These are phyloP conservation scores for Starmera stellimalicola DNA, from an alignment of 1,139 yeast species.

Conservation along the genomic window DNA sequence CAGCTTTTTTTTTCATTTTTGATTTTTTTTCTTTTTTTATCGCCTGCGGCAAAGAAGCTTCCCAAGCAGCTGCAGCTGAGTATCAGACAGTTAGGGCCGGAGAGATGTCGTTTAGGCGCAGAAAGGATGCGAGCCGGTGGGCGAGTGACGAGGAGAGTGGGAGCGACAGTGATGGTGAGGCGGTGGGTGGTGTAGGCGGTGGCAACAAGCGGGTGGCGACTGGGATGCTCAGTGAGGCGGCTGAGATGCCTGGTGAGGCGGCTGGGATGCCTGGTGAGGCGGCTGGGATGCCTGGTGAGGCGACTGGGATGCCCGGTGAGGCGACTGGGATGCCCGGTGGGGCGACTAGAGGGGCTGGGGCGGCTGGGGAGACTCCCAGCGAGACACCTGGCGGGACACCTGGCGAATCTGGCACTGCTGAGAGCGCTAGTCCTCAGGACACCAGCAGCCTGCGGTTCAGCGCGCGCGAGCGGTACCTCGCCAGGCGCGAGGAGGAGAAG, in stretches of 20 bases:
- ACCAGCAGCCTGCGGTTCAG: conserved; percentile 29
- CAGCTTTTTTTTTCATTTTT: too few species aligned
- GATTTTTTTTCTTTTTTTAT: too few species aligned
- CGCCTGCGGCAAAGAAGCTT: conserved; percentile 2
- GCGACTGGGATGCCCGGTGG: too few species aligned
- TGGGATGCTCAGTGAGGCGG: too few species aligned
- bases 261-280: too few species aligned
- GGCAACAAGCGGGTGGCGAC: too few species aligned
- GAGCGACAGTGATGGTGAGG: conserved; percentile 5
- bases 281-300: too few species aligned
- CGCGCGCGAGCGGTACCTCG: conserved; percentile 40
- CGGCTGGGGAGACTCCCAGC: conserved; percentile 8
- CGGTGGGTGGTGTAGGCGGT: too few species aligned
- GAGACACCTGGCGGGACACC: not conserved
- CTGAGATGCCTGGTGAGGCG: too few species aligned
- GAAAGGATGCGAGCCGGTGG: conserved; percentile 8
- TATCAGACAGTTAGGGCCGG: too few species aligned
- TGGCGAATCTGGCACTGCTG: conserved; percentile 8
- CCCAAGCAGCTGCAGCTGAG: not conserved
- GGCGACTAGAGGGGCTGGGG: too few species aligned
- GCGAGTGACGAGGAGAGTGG: conserved; percentile 17
- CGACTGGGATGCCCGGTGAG: too few species aligned
- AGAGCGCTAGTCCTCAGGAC: conserved; percentile 2
- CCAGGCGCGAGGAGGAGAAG: conserved; percentile 38
- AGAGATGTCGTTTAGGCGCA: conserved; percentile 2